phyloP scores from a whole-genome alignment of 352 stramenopile genomes.

The Phytophthora hybrid region DNA sequence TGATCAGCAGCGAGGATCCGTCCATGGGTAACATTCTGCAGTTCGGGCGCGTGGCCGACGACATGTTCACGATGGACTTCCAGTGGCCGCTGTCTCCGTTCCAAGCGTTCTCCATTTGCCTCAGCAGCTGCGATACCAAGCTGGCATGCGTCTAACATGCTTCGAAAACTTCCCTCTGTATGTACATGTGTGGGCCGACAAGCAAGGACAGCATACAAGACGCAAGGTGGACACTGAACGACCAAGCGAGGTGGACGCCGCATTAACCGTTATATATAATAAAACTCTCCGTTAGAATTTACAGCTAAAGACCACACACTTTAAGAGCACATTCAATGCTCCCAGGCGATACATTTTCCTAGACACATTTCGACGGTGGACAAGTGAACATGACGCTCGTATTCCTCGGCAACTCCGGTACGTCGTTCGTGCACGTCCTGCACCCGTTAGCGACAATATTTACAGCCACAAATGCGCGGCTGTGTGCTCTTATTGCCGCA shows the following conservation, averaged over 20 bases:
- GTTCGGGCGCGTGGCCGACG: constrained; percentile 89
- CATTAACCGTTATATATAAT: constrained; percentile 50
- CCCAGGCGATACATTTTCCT: too few species aligned
- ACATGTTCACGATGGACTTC: constrained; percentile 94
- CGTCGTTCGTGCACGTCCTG: too few species aligned
- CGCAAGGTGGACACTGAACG: constrained; percentile 14
- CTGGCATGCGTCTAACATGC: constrained; percentile 78
- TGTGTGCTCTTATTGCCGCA: background rate
- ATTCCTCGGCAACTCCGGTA: constrained; percentile 79
- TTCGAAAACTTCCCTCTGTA: constrained; percentile 10
- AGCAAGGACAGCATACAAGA: constrained; percentile 1
- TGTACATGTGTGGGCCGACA: constrained; percentile 7
- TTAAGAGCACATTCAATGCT: too few species aligned
- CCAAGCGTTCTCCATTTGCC: constrained; percentile 89
- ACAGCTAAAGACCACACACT: background rate
- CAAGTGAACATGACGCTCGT: constrained; percentile 58
- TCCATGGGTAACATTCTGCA: constrained; percentile 90
- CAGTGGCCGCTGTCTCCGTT: constrained; percentile 89
- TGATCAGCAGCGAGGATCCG: constrained; percentile 85
- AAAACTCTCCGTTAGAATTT: constrained; percentile 42
- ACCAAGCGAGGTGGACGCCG: constrained; percentile 18
- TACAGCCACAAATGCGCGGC: background rate
- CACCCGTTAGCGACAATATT: background rate
- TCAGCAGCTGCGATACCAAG: constrained; percentile 92
- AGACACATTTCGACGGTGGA: background rate